phyloP scores from a whole-genome alignment of 768 basidiomycete species.

The Mycena alexandri region DNA sequence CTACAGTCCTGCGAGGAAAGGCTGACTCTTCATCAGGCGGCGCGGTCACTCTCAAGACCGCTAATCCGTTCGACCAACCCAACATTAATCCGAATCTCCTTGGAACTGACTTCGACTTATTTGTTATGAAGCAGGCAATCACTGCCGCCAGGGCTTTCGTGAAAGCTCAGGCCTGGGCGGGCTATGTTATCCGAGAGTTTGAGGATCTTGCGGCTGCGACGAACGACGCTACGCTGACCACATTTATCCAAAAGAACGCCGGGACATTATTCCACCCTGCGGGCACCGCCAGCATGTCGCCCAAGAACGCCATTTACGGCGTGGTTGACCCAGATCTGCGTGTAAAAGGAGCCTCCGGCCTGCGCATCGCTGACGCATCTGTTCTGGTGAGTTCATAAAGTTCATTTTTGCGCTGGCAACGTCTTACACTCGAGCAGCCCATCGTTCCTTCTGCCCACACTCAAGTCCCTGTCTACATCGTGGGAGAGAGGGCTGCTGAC shows the following conservation, averaged over 20 bases:
- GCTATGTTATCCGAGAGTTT: constrained; percentile 37
- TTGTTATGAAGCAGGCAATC: constrained; percentile 40
- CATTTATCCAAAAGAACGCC: constrained; percentile 8
- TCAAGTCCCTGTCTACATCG: constrained; percentile 40
- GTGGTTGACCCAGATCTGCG: constrained; percentile 46
- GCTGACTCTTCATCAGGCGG: constrained; percentile 36
- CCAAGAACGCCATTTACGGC: constrained; percentile 32
- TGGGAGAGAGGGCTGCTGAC: constrained; percentile 41
- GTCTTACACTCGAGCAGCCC: constrained; percentile 12
- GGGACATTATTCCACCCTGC: constrained; percentile 37
- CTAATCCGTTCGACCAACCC: constrained; percentile 56
- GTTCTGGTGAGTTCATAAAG: constrained; percentile 36
- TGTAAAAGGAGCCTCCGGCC: constrained; percentile 44
- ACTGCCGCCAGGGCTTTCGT: constrained; percentile 37
- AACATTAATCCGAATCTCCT: constrained; percentile 61
- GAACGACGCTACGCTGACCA: constrained; percentile 27
- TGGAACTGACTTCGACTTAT: constrained; percentile 39
- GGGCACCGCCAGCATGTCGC: constrained; percentile 42
- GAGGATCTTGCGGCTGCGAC: constrained; percentile 37
- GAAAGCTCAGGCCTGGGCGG: constrained; percentile 39
- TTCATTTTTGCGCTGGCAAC: too few species aligned
- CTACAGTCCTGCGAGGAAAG: background rate
- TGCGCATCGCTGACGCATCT: constrained; percentile 50
- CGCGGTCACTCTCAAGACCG: constrained; percentile 50
- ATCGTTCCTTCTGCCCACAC: constrained; percentile 38